Percentiles rank a stretch among this genome's conserved stretches.
These are phyloP conservation scores for Eucalyptus rudis DNA, from an alignment of 345 rosid genomes.

Conservation along the genomic window DNA sequence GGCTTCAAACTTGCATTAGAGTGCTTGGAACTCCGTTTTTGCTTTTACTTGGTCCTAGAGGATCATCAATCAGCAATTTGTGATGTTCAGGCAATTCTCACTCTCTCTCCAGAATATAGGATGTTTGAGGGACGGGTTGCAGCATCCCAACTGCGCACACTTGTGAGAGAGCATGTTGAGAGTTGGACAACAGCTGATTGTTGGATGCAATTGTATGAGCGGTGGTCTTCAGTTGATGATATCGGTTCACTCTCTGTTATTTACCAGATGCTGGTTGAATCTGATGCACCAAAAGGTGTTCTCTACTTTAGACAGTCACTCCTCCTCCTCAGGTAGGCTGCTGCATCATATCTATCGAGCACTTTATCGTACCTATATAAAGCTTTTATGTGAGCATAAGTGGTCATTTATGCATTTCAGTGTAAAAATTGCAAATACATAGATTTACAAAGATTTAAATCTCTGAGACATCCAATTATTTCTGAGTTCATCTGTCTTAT, in stretches of 20 bases:
- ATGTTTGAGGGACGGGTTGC: constrained; percentile 95
- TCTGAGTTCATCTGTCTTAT: background rate
- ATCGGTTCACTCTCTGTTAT: constrained; percentile 96
- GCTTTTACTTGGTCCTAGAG: constrained; percentile 83
- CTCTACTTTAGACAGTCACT: constrained; percentile 89
- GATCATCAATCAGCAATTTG: constrained; percentile 76
- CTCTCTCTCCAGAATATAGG: constrained; percentile 74
- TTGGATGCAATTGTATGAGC: constrained; percentile 93
- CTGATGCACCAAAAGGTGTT: constrained; percentile 86
- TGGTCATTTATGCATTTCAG: background rate
- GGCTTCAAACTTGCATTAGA: constrained; percentile 92
- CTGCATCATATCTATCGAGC: background rate
- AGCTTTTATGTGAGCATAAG: background rate
- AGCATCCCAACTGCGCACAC: constrained; percentile 75
- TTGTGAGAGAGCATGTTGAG: constrained; percentile 85
- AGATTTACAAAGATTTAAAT: background rate
- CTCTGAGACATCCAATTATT: background rate
- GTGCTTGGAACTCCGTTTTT: constrained; percentile 96
- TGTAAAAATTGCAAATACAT: background rate
- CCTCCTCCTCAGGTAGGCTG: constrained; percentile 75
- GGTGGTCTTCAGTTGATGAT: constrained; percentile 97
- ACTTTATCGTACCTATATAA: background rate
- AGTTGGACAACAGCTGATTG: constrained; percentile 96
- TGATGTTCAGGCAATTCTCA: constrained; percentile 92
- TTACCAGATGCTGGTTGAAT: constrained; percentile 94